Percentiles rank a stretch among this genome's conserved stretches.
phyloP scores from a whole-genome alignment of 345 rosid genomes.

The Boechera stricta region DNA sequence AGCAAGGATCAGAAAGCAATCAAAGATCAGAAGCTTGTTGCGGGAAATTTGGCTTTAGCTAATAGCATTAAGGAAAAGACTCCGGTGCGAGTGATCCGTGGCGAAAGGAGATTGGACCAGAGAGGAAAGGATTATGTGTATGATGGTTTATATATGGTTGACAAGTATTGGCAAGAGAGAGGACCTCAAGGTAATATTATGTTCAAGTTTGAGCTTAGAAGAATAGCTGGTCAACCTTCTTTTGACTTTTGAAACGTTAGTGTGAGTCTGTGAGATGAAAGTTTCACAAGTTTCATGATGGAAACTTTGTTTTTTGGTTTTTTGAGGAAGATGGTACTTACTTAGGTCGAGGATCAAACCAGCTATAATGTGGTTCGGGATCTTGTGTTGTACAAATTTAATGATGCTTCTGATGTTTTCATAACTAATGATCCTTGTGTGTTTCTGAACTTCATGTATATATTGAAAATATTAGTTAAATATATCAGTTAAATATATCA shows the following conservation, averaged over 20 bases:
- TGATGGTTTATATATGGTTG: slow-evolving; percentile 77
- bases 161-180: slow-evolving; percentile 56
- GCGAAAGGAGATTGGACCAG: slow-evolving; percentile 32
- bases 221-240: slow-evolving; percentile 62
- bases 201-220: slow-evolving; percentile 64
- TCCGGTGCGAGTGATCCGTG: slow-evolving; percentile 85
- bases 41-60: slow-evolving; percentile 74
- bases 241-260: background rate
- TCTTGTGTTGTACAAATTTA: background rate
- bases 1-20: slow-evolving; percentile 50
- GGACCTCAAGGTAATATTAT: slow-evolving; percentile 67
- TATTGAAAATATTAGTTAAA: too few relatives aligned
- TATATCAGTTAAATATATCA: too few relatives aligned
- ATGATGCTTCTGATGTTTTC: background rate
- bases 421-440: background rate
- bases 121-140: slow-evolving; percentile 65
- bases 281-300: too few relatives aligned
- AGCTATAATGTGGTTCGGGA: background rate
- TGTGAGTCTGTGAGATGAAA: too few relatives aligned
- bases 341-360: background rate
- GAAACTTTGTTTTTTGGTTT: background rate
- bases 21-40: slow-evolving; percentile 78
- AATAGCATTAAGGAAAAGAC: slow-evolving; percentile 55
- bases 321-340: too few relatives aligned
- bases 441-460: too few relatives aligned